phyloP scores from a whole-genome alignment of 768 basidiomycete species.

The Udeniomyces megalosporus region DNA sequence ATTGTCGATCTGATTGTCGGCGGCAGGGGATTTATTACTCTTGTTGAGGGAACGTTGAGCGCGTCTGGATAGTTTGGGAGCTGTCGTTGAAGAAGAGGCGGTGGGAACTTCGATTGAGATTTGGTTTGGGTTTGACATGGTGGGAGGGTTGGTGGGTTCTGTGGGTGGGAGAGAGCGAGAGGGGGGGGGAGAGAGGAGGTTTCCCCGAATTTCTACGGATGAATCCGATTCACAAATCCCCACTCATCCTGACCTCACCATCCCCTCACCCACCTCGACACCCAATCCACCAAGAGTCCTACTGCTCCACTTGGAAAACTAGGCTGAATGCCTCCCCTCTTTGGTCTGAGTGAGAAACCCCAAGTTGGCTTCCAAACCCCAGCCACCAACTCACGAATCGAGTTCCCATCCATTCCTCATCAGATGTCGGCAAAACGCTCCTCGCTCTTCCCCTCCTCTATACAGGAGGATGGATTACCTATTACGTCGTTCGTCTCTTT shows the following conservation, averaged over 20 bases:
- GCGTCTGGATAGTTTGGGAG: no score
- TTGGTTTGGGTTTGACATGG: slow-evolving; percentile 7
- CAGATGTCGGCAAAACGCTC: no score
- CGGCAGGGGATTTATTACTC: not conserved
- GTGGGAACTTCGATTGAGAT: not conserved
- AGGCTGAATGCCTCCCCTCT: no score
- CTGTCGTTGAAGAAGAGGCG: not conserved
- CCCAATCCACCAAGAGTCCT: no score
- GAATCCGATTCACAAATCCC: not conserved
- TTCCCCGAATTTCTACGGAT: not conserved
- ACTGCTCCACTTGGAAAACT: no score
- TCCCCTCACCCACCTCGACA: no score
- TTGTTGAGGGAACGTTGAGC: not conserved
- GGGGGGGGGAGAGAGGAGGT: not conserved
- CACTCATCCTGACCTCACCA: not conserved
- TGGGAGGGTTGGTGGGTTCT: not conserved
- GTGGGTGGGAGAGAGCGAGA: not conserved
- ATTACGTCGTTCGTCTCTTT: not conserved
- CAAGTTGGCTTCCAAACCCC: no score
- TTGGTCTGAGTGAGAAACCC: no score
- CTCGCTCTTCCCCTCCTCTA: no score
- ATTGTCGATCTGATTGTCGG: not conserved
- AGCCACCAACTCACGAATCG: not conserved
- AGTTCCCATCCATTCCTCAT: not conserved
- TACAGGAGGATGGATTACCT: no score